phyloP scores from a whole-genome alignment of 2,329 filamentous ascomycete genomes.

The Aureobasidium lini region DNA sequence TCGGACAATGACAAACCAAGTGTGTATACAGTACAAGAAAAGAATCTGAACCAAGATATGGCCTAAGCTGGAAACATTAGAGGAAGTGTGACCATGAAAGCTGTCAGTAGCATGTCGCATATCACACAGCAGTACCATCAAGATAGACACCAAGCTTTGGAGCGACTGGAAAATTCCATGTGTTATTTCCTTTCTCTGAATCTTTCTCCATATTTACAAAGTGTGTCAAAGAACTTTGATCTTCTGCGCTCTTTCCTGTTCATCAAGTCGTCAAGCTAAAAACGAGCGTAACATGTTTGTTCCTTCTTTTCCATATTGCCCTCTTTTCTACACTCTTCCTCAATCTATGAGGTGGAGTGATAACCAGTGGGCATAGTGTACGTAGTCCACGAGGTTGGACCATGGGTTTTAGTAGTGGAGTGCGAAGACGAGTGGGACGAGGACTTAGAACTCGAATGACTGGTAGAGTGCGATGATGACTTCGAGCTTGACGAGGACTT shows the following conservation, averaged over 20 bases:
- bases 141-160: too few relatives aligned
- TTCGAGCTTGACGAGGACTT: background rate
- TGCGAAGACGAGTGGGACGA: background rate
- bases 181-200: background rate
- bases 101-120: too few relatives aligned
- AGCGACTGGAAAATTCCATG: too few relatives aligned
- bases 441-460: background rate
- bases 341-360: background rate
- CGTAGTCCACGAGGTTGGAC: background rate
- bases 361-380: conserved; percentile 1
- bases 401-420: background rate
- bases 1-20: too few relatives aligned
- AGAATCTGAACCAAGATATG: too few relatives aligned
- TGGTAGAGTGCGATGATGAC: background rate
- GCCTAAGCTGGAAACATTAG: too few relatives aligned
- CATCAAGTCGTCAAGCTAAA: background rate
- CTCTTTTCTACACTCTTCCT: background rate
- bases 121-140: too few relatives aligned
- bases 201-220: background rate
- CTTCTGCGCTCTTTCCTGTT: background rate
- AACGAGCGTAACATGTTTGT: background rate
- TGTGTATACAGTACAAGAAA: too few relatives aligned
- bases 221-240: background rate
- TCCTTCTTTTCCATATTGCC: background rate
- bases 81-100: too few relatives aligned